Percentiles rank a stretch among this genome's conserved stretches.
phyloP scores from a whole-genome alignment of 2,329 filamentous ascomycete species.

The Ascochyta pisi region DNA sequence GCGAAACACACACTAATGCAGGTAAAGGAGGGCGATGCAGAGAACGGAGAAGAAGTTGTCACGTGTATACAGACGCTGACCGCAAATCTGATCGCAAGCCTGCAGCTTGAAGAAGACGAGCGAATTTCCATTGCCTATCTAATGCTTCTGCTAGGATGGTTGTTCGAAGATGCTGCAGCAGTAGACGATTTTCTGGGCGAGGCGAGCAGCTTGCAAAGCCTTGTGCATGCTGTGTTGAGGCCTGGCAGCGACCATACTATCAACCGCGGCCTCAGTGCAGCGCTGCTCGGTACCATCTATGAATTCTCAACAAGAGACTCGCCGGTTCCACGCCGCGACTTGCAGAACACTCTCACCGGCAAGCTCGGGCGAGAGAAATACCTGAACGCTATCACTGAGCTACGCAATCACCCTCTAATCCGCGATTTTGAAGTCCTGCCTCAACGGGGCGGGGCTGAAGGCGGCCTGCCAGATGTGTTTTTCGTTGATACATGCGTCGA shows the following conservation, averaged over 20 bases:
- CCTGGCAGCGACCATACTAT: slow-evolving; percentile 65
- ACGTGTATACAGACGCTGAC: slow-evolving; percentile 90
- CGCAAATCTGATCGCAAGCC: slow-evolving; percentile 80
- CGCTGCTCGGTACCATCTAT: slow-evolving; percentile 86
- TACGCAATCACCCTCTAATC: slow-evolving; percentile 79
- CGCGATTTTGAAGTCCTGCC: slow-evolving; percentile 89
- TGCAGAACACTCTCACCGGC: slow-evolving; percentile 79
- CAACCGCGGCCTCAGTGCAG: slow-evolving; percentile 81
- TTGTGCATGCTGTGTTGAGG: slow-evolving; percentile 74
- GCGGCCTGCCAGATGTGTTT: slow-evolving; percentile 76
- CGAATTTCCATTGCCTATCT: slow-evolving; percentile 83
- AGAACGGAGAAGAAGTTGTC: slow-evolving; percentile 90
- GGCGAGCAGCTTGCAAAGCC: slow-evolving; percentile 86
- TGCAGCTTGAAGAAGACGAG: slow-evolving; percentile 78
- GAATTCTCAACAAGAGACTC: slow-evolving; percentile 99
- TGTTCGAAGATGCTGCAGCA: slow-evolving; percentile 89
- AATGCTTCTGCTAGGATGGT: slow-evolving; percentile 86
- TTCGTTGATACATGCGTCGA: slow-evolving; percentile 89
- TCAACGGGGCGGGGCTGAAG: slow-evolving; percentile 61
- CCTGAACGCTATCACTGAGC: slow-evolving; percentile 76
- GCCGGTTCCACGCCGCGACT: slow-evolving; percentile 78
- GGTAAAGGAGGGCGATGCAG: slow-evolving; percentile 87
- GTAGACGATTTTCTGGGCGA: slow-evolving; percentile 94
- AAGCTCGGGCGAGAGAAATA: slow-evolving; percentile 87
- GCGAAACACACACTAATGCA: slow-evolving; percentile 81